These are phyloP conservation scores for Galeopsis tetrahit DNA, from an alignment of 257 asterid species.

Conservation along the genomic window DNA sequence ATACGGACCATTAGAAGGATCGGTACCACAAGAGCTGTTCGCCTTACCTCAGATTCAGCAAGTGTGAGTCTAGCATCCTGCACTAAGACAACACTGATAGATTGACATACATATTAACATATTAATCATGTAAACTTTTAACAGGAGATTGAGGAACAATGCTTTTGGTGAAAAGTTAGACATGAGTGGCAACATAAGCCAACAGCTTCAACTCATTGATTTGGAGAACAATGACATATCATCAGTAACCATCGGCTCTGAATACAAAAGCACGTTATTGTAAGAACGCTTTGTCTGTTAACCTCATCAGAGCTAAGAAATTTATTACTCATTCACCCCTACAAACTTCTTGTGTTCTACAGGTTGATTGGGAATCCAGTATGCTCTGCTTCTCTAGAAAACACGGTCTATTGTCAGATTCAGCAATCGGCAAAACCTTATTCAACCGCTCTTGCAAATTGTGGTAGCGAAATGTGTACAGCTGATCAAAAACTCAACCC, in stretches of 20 bases:
- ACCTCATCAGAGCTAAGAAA: neutral
- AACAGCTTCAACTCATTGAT: conserved; percentile 78
- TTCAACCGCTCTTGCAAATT: conserved; percentile 86
- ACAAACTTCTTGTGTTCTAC: conserved; percentile 28
- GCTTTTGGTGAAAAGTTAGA: conserved; percentile 72
- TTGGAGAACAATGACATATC: conserved; percentile 77
- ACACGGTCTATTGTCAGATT: conserved; percentile 81
- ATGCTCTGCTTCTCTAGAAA: conserved; percentile 65
- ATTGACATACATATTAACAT: neutral
- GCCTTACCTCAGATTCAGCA: conserved; percentile 81
- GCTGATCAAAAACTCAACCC: conserved; percentile 74
- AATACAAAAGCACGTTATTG: conserved; percentile 75
- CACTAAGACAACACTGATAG: neutral
- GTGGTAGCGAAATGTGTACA: conserved; percentile 75
- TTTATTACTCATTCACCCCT: neutral
- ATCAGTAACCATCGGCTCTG: conserved; percentile 78
- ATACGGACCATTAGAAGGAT: conserved; percentile 79
- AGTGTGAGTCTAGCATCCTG: conserved; percentile 67
- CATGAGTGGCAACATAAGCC: conserved; percentile 65
- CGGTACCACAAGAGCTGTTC: conserved; percentile 68
- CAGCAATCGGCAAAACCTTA: conserved; percentile 73
- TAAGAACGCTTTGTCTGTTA: conserved; percentile 40
- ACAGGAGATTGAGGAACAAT: conserved; percentile 85
- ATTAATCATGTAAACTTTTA: conserved; percentile 27
- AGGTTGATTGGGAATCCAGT: conserved; percentile 95